A percentile compares a stretch with the other conserved stretches of the same genome.
Conservation (phyloP, 176 grass and related monocot species). For the Triticum aestivum region DNA sequence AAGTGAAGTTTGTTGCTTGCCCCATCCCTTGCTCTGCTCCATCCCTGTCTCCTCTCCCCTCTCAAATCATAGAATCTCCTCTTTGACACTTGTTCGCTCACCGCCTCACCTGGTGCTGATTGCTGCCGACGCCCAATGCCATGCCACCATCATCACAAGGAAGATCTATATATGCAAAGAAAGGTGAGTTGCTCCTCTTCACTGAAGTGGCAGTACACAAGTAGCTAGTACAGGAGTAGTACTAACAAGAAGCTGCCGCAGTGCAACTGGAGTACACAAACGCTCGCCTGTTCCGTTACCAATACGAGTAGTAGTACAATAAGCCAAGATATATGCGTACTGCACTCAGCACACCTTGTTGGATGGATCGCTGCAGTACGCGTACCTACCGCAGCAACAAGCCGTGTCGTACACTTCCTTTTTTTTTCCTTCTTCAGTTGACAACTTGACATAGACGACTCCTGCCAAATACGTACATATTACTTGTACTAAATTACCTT, state of each 20-base stretch:
- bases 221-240: neutral
- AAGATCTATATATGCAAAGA: conserved; percentile 24
- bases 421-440: no score
- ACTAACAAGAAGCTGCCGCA: conserved; percentile 2
- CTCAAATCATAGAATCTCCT: neutral
- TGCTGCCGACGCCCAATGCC: neutral
- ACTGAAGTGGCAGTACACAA: conserved; percentile 26
- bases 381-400: no score
- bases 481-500: no score
- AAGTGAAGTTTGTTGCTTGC: conserved; percentile 40
- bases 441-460: no score
- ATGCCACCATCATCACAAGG: neutral
- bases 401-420: no score
- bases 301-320: no score
- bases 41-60: conserved; percentile 58
- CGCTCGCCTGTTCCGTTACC: no score
- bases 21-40: conserved; percentile 72
- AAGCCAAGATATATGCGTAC: no score
- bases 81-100: no score
- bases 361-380: no score
- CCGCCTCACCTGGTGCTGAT: neutral
- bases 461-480: no score
- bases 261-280: conserved; percentile 15
- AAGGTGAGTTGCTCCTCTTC: neutral
- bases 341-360: no score